Base-by-base conservation (phyloP, 2,329 filamentous ascomycete genomes). In the Aspergillus neotritici region DNA sequence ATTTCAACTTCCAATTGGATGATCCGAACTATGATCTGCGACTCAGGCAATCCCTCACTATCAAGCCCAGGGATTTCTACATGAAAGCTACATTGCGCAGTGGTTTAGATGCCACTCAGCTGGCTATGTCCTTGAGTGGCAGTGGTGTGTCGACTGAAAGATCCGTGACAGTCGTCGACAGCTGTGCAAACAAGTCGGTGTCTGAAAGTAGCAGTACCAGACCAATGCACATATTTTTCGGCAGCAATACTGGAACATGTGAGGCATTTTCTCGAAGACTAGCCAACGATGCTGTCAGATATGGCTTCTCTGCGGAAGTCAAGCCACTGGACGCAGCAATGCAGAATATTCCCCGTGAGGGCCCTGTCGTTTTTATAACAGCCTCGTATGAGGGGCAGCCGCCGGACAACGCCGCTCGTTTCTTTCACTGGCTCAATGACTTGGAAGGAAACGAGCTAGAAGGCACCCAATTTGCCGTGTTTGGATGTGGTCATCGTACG, bases 321-420 rank as follows among this genome's bases (percentile, higher is more conserved):
- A 72, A 76, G 15, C 71, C 74, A 1, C 63, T 89, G 31, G 82
- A 89, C 55, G 70, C 74, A 0, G 83, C 80, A 0, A 78, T 76
- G 13, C 74, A 79, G 37, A 73, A 76, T 3, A 58, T 89, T 0
- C 77, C 82, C 0, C 78, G 71, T 38, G 72, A 77, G 17, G 72
- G 76, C 5, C 83, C 84, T 0, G 73, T 85, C 0, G 68, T 87
- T 16, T 73, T 89, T 37, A 74, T 90, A 49, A 82, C 81, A 0
- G 77, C 85, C 0, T 83, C 80, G 1, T 90, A 89, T 52, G 85
- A 90, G 55, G 86, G 86, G 1, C 74, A 86, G 42, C 82, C 86
- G 0, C 79, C 84, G 0, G 83, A 87, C 48, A 88, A 90, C 48
- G 86, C 85, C 0, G 73, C 69, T 0, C 74, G 79, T 37, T 89